A percentile compares a stretch with the other conserved stretches of the same genome.
Conservation (phyloP, 176 grass and related monocot species). For the Eragrostis curvula region DNA sequence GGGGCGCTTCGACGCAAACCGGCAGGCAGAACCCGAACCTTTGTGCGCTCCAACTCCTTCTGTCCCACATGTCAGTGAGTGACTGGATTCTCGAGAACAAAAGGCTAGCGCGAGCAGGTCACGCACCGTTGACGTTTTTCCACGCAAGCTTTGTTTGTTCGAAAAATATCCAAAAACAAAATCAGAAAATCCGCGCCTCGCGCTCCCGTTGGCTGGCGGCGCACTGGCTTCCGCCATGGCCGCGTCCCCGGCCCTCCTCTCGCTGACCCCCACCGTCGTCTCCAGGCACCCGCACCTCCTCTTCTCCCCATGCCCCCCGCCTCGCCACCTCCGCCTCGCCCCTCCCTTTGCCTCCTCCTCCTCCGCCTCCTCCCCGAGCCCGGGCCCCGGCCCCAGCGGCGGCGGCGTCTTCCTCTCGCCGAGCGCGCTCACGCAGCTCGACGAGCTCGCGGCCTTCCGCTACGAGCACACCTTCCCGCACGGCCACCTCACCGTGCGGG, state of each 20-base stretch:
- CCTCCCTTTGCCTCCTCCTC: conserved; percentile 31
- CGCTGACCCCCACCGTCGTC: conserved; percentile 37
- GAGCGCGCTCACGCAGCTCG: conserved; percentile 44
- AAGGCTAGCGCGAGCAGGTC: not conserved
- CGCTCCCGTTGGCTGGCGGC: not conserved
- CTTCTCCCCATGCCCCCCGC: conserved; percentile 36
- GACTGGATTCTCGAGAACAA: too few species aligned
- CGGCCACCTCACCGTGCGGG: conserved; percentile 64
- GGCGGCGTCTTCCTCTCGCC: conserved; percentile 64
- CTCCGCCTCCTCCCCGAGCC: conserved; percentile 24
- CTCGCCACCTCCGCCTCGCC: conserved; percentile 36
- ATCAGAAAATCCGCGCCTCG: not conserved
- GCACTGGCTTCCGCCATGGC: conserved; percentile 34
- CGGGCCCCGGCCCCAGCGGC: conserved; percentile 3
- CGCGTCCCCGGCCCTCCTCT: conserved; percentile 47
- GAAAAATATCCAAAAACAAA: not conserved
- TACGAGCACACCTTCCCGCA: conserved; percentile 56
- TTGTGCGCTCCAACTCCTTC: too few species aligned
- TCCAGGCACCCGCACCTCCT: conserved; percentile 36
- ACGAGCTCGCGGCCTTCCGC: conserved; percentile 55
- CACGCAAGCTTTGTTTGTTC: conserved; percentile 36
- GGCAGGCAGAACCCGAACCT: too few species aligned
- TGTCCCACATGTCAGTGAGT: too few species aligned
- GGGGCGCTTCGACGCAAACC: too few species aligned
- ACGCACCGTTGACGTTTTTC: conserved; percentile 18